phyloP scores from a whole-genome alignment of 345 rosid genomes.

The Arabis hirsuta region DNA sequence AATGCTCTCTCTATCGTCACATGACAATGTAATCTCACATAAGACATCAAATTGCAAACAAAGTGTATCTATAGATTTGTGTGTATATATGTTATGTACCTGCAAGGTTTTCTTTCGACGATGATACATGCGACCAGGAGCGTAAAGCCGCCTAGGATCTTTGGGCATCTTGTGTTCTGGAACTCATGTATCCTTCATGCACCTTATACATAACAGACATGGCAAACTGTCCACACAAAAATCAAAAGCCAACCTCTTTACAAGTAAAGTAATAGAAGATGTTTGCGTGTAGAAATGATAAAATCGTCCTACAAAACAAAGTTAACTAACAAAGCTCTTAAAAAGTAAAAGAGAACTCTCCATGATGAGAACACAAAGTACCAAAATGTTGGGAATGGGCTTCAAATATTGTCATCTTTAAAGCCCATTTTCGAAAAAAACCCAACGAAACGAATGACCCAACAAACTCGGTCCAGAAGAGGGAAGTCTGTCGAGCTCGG shows the following conservation, averaged over 20 bases:
- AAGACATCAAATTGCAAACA: background rate
- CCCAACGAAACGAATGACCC: no score
- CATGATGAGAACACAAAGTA: background rate
- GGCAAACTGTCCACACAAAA: conserved; percentile 69
- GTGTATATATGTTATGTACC: conserved; percentile 47
- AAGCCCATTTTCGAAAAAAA: no score
- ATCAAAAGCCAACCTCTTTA: background rate
- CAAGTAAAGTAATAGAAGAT: conserved; percentile 2
- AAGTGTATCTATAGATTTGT: no score
- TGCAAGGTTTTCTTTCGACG: conserved; percentile 85
- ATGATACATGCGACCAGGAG: conserved; percentile 99
- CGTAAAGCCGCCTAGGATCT: conserved; percentile 95
- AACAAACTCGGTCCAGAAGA: no score
- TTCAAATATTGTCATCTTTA: no score
- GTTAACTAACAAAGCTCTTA: conserved; percentile 4
- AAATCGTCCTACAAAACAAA: background rate
- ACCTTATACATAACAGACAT: conserved; percentile 78
- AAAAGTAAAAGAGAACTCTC: background rate
- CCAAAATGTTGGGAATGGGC: no score
- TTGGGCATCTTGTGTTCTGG: conserved; percentile 84
- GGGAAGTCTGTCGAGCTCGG: no score
- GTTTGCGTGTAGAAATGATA: background rate
- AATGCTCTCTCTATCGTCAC: background rate
- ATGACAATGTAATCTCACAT: background rate
- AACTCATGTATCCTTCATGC: conserved; percentile 94